These are phyloP conservation scores for Aspergillus wentii DNA, from an alignment of 495 filamentous ascomycete genomes.

Conservation along the genomic window DNA sequence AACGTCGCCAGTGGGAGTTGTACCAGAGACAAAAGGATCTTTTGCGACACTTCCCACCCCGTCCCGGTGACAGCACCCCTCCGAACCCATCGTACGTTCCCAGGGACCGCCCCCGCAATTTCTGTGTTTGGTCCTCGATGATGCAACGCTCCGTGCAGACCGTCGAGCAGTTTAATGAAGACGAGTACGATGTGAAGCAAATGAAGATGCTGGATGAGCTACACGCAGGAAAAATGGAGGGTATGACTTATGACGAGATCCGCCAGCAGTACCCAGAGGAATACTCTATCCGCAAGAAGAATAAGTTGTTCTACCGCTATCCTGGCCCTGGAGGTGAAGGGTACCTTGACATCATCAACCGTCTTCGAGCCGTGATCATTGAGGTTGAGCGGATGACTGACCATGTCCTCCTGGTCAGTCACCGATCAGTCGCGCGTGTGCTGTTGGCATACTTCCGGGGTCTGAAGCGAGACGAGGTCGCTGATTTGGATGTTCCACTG, in stretches of 20 bases:
- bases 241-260: constrained; percentile 91
- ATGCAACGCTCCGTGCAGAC: constrained; percentile 81
- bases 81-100: constrained; percentile 80
- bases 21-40: constrained; percentile 69
- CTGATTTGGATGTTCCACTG: constrained; percentile 85
- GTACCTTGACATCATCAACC: constrained; percentile 94
- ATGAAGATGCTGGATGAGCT: constrained; percentile 99
- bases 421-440: constrained; percentile 85
- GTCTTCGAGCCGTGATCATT: constrained; percentile 89
- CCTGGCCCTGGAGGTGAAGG: constrained; percentile 93
- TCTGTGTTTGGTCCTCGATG: constrained; percentile 98
- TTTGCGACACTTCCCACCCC: constrained; percentile 71
- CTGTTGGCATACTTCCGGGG: constrained; percentile 95
- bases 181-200: constrained; percentile 95
- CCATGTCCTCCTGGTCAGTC: constrained; percentile 84
- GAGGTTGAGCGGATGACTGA: constrained; percentile 97
- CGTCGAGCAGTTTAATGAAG: constrained; percentile 84
- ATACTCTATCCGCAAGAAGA: constrained; percentile 63
- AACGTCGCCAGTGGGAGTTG: constrained; percentile 71
- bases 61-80: constrained; percentile 84
- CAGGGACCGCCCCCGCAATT: constrained; percentile 66
- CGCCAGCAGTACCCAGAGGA: constrained; percentile 67
- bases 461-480: constrained; percentile 81
- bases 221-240: constrained; percentile 87
- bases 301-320: constrained; percentile 92